A percentile compares a stretch with the other conserved stretches of the same genome.
phyloP scores from a whole-genome alignment of 306 rosid genomes.

The Senna tora region DNA sequence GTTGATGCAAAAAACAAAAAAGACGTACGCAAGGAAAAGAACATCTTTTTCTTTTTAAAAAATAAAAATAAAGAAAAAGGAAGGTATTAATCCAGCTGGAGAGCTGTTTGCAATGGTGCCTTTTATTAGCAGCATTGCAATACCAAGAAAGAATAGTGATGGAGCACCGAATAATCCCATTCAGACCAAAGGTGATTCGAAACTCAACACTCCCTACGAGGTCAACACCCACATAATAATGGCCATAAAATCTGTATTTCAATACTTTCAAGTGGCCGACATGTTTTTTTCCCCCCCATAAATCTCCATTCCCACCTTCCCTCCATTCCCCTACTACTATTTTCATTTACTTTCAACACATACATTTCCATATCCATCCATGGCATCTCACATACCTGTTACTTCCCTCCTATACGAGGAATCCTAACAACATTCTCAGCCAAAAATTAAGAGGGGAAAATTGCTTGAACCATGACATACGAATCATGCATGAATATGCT shows the following conservation, averaged over 20 bases:
- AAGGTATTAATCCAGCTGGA: constrained; percentile 50
- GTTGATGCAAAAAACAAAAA: constrained; percentile 35
- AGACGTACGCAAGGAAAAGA: constrained; percentile 2
- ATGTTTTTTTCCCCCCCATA: constrained; percentile 41
- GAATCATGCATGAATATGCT: not conserved
- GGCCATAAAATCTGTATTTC: constrained; percentile 35
- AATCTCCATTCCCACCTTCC: constrained; percentile 4
- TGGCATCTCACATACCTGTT: too few species aligned
- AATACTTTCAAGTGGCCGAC: constrained; percentile 67
- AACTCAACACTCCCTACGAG: constrained; percentile 46
- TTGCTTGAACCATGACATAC: not conserved
- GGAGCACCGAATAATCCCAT: not conserved
- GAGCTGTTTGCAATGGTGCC: constrained; percentile 25
- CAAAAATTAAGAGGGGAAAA: not conserved
- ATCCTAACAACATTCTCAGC: not conserved
- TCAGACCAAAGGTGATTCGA: constrained; percentile 9
- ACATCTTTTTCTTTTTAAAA: constrained; percentile 13
- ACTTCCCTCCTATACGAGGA: not conserved
- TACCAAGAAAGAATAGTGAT: constrained; percentile 25
- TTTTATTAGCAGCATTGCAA: constrained; percentile 33
- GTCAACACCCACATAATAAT: constrained; percentile 53
- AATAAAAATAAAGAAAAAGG: not conserved
- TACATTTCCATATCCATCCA: too few species aligned
- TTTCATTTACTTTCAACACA: too few species aligned
- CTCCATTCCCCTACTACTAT: too few species aligned